Evolutionary conservation across 176 grass and related monocot genomes (phyloP).

Genomic region (Oropetium thomaeum): DNA sequence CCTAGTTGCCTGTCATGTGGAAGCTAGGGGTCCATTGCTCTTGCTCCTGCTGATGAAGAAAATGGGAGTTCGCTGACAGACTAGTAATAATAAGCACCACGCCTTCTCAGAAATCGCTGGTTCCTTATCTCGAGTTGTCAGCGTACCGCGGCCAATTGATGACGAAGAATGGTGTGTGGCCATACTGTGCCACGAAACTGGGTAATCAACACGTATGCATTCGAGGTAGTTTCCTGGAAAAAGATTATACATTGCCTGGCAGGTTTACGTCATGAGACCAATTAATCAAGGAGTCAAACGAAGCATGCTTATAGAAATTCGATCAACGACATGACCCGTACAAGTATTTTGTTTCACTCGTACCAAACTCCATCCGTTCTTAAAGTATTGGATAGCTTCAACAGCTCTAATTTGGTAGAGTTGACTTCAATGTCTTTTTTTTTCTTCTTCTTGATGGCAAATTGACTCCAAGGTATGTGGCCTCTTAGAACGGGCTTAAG

Average conservation of each 20-base stretch:
- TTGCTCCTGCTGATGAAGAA: neutral
- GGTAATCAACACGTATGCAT: neutral
- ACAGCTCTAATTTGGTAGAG: neutral
- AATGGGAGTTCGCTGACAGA: neutral
- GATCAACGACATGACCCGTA: too few relatives aligned
- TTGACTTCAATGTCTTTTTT: neutral
- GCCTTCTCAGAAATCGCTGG: conserved; percentile 22
- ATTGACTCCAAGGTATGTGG: neutral
- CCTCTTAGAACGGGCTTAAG: neutral
- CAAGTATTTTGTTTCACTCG: neutral
- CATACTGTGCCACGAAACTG: neutral
- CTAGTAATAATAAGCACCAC: neutral
- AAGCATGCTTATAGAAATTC: too few relatives aligned
- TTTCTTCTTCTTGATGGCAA: too few relatives aligned
- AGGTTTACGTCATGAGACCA: neutral
- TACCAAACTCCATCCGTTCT: neutral
- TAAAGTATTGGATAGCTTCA: neutral
- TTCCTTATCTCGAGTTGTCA: neutral
- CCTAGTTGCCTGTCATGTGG: neutral
- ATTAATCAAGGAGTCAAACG: neutral
- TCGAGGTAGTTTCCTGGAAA: neutral
- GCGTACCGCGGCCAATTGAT: neutral
- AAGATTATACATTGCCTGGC: neutral
- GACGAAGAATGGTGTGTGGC: neutral
- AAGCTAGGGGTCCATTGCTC: neutral